These are phyloP conservation scores for Tulasnella sp. DNA, from an alignment of 768 basidiomycete species.

Conservation along the genomic window DNA sequence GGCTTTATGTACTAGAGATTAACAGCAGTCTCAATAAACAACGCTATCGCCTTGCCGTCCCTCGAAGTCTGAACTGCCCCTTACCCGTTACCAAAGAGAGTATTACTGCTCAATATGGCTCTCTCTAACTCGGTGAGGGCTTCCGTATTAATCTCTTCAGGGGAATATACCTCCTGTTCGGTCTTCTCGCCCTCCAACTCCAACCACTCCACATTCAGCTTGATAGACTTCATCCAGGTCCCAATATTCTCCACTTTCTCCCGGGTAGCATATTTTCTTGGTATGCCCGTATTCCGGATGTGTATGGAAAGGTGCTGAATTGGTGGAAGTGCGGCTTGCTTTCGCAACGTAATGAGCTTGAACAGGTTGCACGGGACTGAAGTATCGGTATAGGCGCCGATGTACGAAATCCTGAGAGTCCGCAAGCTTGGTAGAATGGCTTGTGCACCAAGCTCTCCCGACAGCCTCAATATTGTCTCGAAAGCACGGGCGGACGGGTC, in stretches of 20 bases:
- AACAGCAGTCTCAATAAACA: background rate
- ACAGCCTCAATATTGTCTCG: background rate
- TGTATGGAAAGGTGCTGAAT: background rate
- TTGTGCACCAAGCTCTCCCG: background rate
- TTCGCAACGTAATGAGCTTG: background rate
- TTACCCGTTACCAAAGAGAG: too few relatives aligned
- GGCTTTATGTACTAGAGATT: background rate
- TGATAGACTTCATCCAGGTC: background rate
- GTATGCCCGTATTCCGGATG: background rate
- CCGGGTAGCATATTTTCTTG: background rate
- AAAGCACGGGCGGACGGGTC: background rate
- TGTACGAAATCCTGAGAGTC: background rate
- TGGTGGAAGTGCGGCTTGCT: background rate
- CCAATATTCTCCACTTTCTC: background rate
- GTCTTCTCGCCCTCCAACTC: slow-evolving; percentile 2
- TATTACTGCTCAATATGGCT: background rate
- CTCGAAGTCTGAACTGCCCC: background rate
- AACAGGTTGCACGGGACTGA: background rate
- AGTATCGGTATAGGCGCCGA: background rate
- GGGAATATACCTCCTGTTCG: background rate
- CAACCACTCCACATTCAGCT: background rate
- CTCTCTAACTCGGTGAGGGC: too few relatives aligned
- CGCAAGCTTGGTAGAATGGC: background rate
- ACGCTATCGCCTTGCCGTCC: background rate
- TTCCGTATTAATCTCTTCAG: background rate